A percentile compares a stretch with the other conserved stretches of the same genome.
These are phyloP conservation scores for Zanthoxylum bungeanum DNA, from an alignment of 345 rosid genomes.

Conservation along the genomic window DNA sequence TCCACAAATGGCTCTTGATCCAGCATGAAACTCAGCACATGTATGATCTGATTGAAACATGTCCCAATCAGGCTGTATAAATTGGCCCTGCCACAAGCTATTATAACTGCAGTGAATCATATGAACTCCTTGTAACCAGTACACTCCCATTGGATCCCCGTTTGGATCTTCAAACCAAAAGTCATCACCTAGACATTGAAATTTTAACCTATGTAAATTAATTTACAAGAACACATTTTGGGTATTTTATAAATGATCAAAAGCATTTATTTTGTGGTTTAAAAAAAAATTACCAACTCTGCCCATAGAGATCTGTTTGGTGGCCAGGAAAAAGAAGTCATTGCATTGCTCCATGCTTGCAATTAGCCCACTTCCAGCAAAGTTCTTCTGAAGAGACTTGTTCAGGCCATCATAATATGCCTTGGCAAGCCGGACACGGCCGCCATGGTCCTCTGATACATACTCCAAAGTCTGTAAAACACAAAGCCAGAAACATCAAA, in stretches of 20 bases:
- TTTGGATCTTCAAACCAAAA: conserved; percentile 17
- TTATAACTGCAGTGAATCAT: conserved; percentile 26
- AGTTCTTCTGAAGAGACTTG: conserved; percentile 16
- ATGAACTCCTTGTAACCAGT: conserved; percentile 26
- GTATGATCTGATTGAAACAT: conserved; percentile 27
- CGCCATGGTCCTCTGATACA: conserved; percentile 16
- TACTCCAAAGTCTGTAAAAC: conserved; percentile 5
- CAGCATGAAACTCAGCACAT: conserved; percentile 32
- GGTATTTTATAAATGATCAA: background rate
- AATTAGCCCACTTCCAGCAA: conserved; percentile 14
- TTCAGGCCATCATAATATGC: conserved; percentile 12
- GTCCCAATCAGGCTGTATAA: conserved; percentile 36
- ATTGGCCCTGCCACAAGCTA: conserved; percentile 25
- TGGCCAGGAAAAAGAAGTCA: conserved; percentile 18
- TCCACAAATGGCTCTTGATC: conserved; percentile 26
- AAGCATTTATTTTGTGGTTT: background rate
- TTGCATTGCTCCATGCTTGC: conserved; percentile 25
- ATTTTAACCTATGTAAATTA: background rate
- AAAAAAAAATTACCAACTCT: conserved; percentile 13
- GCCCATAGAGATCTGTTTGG: conserved; percentile 15
- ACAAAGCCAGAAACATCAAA: background rate
- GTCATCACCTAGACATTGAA: conserved; percentile 11
- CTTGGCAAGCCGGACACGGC: conserved; percentile 20
- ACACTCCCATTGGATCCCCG: conserved; percentile 16
- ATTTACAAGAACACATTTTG: background rate